Evolutionary conservation across 768 basidiomycete species (phyloP).

Genomic region (Boletus rex-veris): DNA sequence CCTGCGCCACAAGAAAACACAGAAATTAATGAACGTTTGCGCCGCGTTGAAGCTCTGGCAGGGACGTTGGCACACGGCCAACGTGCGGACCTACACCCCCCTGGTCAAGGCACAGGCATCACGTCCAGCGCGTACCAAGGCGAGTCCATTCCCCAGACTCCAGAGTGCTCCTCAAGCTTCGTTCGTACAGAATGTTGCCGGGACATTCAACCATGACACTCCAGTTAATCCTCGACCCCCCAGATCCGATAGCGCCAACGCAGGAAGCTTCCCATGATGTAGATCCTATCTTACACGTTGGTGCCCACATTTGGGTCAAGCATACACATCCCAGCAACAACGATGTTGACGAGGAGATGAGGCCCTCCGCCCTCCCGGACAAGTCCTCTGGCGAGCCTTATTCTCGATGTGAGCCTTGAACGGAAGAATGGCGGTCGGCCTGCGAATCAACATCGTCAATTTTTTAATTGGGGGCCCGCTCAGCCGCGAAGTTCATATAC

Average conservation of each 20-base stretch:
- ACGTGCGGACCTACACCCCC: background rate
- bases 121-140: background rate
- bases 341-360: background rate
- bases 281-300: too few relatives aligned
- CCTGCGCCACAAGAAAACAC: conserved; percentile 36
- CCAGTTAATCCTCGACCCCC: background rate
- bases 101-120: background rate
- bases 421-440: too few relatives aligned
- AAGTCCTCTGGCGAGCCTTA: too few relatives aligned
- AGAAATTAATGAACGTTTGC: conserved; percentile 31
- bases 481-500: conserved; percentile 61
- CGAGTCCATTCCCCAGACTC: background rate
- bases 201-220: background rate
- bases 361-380: too few relatives aligned
- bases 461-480: too few relatives aligned
- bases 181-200: background rate
- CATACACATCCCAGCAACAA: background rate
- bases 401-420: too few relatives aligned
- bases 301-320: background rate
- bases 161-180: background rate
- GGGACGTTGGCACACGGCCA: conserved; percentile 6
- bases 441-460: too few relatives aligned
- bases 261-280: background rate
- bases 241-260: background rate
- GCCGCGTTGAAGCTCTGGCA: conserved; percentile 11